phyloP scores from a whole-genome alignment of 805 yeast genomes.

The Peterozyma toletana region DNA sequence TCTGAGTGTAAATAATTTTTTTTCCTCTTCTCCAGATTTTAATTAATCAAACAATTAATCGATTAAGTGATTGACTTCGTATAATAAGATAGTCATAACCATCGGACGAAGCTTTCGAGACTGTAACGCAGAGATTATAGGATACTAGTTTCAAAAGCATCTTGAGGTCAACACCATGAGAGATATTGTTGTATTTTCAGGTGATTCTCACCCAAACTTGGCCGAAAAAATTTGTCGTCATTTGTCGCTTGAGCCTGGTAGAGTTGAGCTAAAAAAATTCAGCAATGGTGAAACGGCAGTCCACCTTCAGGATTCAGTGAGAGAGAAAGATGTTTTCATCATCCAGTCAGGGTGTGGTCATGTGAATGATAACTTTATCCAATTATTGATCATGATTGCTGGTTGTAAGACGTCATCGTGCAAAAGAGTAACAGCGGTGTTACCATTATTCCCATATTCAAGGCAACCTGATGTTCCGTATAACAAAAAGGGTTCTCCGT shows the following conservation, averaged over 20 bases:
- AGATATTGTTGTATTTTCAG: slow-evolving; percentile 84
- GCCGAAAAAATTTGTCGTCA: slow-evolving; percentile 70
- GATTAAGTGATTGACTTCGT: too few relatives aligned
- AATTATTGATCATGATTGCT: slow-evolving; percentile 74
- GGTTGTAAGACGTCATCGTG: slow-evolving; percentile 94
- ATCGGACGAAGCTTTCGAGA: too few relatives aligned
- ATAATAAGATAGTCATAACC: too few relatives aligned
- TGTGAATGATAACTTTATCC: slow-evolving; percentile 83
- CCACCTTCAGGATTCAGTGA: slow-evolving; percentile 76
- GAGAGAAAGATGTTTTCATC: slow-evolving; percentile 94
- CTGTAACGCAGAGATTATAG: too few relatives aligned
- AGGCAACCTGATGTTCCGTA: slow-evolving; percentile 94
- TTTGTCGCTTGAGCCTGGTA: slow-evolving; percentile 67
- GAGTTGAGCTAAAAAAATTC: slow-evolving; percentile 55
- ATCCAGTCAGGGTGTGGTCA: slow-evolving; percentile 83
- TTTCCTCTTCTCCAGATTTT: too few relatives aligned
- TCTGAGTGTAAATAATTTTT: too few relatives aligned
- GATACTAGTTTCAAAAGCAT: too few relatives aligned
- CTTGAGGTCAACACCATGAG: slow-evolving; percentile 38
- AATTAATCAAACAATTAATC: too few relatives aligned
- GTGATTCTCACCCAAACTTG: slow-evolving; percentile 80
- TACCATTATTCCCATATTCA: slow-evolving; percentile 92
- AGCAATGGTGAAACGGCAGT: slow-evolving; percentile 95
- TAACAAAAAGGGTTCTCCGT: slow-evolving; percentile 70
- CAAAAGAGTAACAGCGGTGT: slow-evolving; percentile 78